A percentile compares a stretch with the other conserved stretches of the same genome.
These are phyloP conservation scores for Populus hybrid DNA, from an alignment of 441 rosid species.

Conservation along the genomic window DNA sequence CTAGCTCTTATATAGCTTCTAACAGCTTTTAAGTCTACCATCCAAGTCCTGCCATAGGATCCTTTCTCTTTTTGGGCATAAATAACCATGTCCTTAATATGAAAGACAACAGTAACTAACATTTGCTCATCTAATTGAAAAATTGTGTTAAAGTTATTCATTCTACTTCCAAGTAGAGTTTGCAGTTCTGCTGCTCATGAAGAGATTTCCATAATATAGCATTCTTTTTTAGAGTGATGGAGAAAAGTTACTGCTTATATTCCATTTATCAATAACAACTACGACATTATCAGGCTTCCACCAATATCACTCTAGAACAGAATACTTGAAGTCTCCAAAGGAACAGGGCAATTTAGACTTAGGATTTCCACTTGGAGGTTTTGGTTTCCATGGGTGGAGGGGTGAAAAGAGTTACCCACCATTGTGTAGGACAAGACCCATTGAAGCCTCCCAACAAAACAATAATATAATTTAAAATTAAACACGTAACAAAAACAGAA, in stretches of 20 bases:
- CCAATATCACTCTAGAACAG: not conserved
- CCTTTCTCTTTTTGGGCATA: not conserved
- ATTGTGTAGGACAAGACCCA: not conserved
- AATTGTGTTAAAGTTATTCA: not conserved
- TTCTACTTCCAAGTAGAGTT: not conserved
- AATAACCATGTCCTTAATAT: not conserved
- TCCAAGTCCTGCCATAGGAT: not conserved
- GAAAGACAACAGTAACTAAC: not conserved
- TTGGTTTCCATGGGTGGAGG: not conserved
- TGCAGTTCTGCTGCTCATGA: not conserved
- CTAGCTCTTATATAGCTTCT: not conserved
- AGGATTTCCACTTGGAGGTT: not conserved
- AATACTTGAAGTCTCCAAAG: not conserved
- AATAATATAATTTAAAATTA: not conserved
- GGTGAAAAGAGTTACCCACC: not conserved
- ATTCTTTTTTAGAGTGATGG: not conserved
- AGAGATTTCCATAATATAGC: not conserved
- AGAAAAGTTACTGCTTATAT: not conserved
- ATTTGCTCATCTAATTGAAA: not conserved
- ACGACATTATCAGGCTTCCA: not conserved
- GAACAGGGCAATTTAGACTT: not conserved
- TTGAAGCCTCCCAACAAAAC: not conserved
- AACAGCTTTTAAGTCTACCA: not conserved
- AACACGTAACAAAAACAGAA: not conserved
- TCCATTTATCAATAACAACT: not conserved